Evolutionary conservation across 768 basidiomycete genomes (phyloP).

Genomic region (Atractiella rhizophila): DNA sequence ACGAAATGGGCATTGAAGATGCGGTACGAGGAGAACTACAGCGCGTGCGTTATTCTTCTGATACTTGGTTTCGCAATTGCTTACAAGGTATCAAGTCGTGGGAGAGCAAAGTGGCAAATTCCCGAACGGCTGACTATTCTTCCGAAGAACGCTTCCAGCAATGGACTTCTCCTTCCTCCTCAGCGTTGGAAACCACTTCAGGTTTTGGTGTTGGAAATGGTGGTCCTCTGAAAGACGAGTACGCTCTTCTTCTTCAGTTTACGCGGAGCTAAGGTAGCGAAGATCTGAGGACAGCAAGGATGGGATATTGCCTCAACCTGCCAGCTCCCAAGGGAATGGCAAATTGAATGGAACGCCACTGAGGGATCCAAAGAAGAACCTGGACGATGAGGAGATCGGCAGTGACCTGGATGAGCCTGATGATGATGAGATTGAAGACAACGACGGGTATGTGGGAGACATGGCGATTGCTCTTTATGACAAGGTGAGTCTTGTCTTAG

Average conservation of each 20-base stretch:
- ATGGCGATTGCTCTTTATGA: conserved; percentile 97
- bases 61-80: neutral
- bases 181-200: neutral
- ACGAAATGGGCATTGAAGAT: conserved; percentile 81
- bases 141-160: conserved; percentile 12
- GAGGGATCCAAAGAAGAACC: conserved; percentile 6
- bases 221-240: too few species aligned
- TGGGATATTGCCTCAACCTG: neutral
- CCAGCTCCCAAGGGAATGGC: conserved; percentile 2
- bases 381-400: conserved; percentile 54
- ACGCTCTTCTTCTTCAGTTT: neutral
- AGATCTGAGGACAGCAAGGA: conserved; percentile 12
- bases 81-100: conserved; percentile 47
- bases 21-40: conserved; percentile 71
- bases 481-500: conserved; percentile 35
- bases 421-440: conserved; percentile 48
- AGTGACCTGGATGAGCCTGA: conserved; percentile 82
- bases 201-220: too few species aligned
- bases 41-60: conserved; percentile 29
- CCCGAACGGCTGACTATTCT: conserved; percentile 76
- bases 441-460: conserved; percentile 45
- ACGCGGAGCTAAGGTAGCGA: conserved; percentile 7
- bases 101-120: conserved; percentile 81
- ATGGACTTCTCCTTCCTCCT: too few species aligned
- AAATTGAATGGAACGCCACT: too few species aligned